Evolutionary conservation across 2,329 filamentous ascomycete species (phyloP).

Genomic region (Leptosphaerulina australis): DNA sequence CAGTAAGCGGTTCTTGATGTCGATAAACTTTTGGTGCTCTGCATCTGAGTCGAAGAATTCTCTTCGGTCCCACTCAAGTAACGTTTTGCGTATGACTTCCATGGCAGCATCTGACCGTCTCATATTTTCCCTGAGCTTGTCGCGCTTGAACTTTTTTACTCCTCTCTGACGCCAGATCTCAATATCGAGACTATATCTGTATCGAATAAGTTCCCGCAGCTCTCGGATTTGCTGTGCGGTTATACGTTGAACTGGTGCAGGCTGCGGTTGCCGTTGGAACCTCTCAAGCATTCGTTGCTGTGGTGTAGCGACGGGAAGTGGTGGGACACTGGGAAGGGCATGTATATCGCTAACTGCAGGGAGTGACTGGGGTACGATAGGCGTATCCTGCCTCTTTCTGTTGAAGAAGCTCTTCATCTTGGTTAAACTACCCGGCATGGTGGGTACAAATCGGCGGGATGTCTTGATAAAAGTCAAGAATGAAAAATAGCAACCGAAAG

Average conservation of each 20-base stretch:
- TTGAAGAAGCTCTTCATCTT: conserved; percentile 9
- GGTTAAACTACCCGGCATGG: background rate
- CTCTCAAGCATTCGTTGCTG: background rate
- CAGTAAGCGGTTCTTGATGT: conserved; percentile 21
- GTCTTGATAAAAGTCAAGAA: no score
- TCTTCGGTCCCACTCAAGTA: conserved; percentile 18
- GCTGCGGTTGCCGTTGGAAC: background rate
- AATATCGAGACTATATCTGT: conserved; percentile 22
- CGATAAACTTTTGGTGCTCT: conserved; percentile 15
- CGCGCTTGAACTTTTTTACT: conserved; percentile 9
- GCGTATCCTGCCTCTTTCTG: background rate
- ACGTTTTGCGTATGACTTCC: conserved; percentile 4
- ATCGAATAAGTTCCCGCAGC: conserved; percentile 23
- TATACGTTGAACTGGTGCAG: background rate
- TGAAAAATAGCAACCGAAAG: no score
- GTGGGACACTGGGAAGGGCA: background rate
- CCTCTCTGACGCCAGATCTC: conserved; percentile 23
- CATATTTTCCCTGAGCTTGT: conserved; percentile 21
- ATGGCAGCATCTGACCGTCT: conserved; percentile 20
- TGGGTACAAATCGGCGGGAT: background rate
- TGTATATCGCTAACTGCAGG: background rate
- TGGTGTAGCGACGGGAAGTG: background rate
- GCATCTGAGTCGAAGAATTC: conserved; percentile 14
- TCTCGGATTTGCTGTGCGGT: conserved; percentile 20
- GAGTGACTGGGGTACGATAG: background rate